phyloP scores from a whole-genome alignment of 2,329 filamentous ascomycete species.

The Colletotrichum theobromicola region DNA sequence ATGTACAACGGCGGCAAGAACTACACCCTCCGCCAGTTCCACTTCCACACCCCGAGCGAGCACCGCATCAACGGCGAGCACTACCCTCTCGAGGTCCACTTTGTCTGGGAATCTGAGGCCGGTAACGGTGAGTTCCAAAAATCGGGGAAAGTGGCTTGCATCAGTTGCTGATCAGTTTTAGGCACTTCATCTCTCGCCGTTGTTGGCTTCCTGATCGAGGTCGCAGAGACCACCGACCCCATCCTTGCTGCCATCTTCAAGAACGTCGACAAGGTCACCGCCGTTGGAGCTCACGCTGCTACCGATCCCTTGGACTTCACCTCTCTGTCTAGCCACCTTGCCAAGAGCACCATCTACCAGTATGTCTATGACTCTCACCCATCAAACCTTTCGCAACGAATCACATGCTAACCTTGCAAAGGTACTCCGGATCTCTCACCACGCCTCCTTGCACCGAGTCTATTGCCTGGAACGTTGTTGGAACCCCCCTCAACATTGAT shows the following conservation, averaged over 20 bases:
- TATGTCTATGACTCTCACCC: constrained; percentile 23
- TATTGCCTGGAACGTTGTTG: constrained; percentile 57
- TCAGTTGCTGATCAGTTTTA: constrained; percentile 25
- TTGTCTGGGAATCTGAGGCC: constrained; percentile 42
- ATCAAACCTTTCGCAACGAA: no score
- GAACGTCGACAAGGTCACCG: constrained; percentile 41
- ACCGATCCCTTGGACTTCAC: constrained; percentile 48
- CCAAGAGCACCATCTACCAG: constrained; percentile 44
- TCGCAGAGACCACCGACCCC: constrained; percentile 25
- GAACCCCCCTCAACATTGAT: constrained; percentile 50
- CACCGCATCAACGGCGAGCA: constrained; percentile 53
- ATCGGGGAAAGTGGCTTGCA: neutral
- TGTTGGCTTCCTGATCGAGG: constrained; percentile 41
- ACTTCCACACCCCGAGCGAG: constrained; percentile 66
- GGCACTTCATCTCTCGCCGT: constrained; percentile 36
- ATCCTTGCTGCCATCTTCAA: constrained; percentile 42
- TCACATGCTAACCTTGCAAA: constrained; percentile 12
- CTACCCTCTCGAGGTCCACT: constrained; percentile 47
- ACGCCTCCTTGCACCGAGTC: constrained; percentile 68
- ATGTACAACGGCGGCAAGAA: constrained; percentile 42
- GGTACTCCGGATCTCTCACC: constrained; percentile 65
- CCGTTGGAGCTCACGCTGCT: constrained; percentile 39
- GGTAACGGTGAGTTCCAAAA: neutral
- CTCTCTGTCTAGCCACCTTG: constrained; percentile 40
- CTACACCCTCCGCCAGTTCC: constrained; percentile 58